phyloP scores from a whole-genome alignment of 2,329 filamentous ascomycete genomes.

The Colletotrichum sp. region DNA sequence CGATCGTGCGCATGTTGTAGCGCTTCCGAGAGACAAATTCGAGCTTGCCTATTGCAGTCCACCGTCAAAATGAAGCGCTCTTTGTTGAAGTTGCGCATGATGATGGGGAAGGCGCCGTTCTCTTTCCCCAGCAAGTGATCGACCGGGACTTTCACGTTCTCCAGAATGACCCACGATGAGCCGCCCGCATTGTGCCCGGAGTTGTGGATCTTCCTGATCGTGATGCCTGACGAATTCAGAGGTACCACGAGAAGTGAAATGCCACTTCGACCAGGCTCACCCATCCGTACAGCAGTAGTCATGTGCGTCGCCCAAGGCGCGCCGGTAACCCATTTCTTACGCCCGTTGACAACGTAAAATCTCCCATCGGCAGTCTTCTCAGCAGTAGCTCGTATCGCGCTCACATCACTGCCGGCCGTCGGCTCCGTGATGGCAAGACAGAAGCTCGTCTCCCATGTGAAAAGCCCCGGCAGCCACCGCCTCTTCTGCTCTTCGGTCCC shows the following conservation, averaged over 20 bases:
- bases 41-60: slow-evolving; percentile 60
- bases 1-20: slow-evolving; percentile 55
- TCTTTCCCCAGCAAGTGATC: slow-evolving; percentile 59
- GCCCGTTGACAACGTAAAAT: slow-evolving; percentile 67
- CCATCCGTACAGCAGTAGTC: slow-evolving; percentile 67
- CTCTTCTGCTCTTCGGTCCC: slow-evolving; percentile 64
- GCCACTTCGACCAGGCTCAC: slow-evolving; percentile 55
- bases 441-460: slow-evolving; percentile 63
- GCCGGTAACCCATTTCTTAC: slow-evolving; percentile 74
- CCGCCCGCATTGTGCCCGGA: slow-evolving; percentile 71
- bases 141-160: slow-evolving; percentile 59
- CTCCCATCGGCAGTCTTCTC: slow-evolving; percentile 45
- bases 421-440: slow-evolving; percentile 72
- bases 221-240: slow-evolving; percentile 52
- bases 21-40: slow-evolving; percentile 59
- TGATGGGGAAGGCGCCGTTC: slow-evolving; percentile 60
- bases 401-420: slow-evolving; percentile 60
- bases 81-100: slow-evolving; percentile 66
- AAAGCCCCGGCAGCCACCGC: slow-evolving; percentile 64
- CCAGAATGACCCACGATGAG: slow-evolving; percentile 60
- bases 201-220: slow-evolving; percentile 62
- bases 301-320: slow-evolving; percentile 65
- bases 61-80: slow-evolving; percentile 65
- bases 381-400: slow-evolving; percentile 66
- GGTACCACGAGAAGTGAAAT: slow-evolving; percentile 65